Evolutionary conservation across 371 early-diverging fungal species (phyloP), one percentile per base, ranked within the genome.

Genomic region (Haplosporangium sp.): DNA sequence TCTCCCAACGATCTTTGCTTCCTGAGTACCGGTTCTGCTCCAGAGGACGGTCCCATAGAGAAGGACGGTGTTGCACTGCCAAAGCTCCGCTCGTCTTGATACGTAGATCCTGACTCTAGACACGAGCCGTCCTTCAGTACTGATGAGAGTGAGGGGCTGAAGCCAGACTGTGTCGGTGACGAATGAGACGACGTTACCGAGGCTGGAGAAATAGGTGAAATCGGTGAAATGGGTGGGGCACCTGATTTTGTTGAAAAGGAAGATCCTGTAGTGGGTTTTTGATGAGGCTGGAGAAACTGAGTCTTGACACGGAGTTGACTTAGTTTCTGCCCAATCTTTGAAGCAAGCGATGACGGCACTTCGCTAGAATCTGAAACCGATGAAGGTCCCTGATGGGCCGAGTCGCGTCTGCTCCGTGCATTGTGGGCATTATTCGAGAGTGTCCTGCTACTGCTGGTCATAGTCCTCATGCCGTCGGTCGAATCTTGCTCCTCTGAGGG

Each of bases 271-370:
- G 50, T 5, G 29, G 29, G 16, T 1, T 37, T 47, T 37, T 37
- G 12, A 53, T 20, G 42, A 7, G 62, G 65, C 5, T 54, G 57
- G 23, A 38, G 58, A 12, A 42, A 55, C 1, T 57, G 63, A 5
- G 67, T 70, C 47, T 67, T 76, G 67, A 76, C 76, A 5, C 67
- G 67, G 13, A 76, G 56, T 16, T 76, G 59, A 0, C 55, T 46
- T 37, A 70, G 23, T 42, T 67, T 76, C 14, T 37, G 43, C 12
- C 69, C 69, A n/a, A 74, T 51, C 53, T 74, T 74, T 21, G 65
- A 57, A 3, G 66, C 67, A 6, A 72, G 40, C 12, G 66, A 51
- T 16, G 51, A 8, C 16, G 47, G 18, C 29, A 1, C 8, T 2
- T 36, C 55, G 37, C 45, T 6, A 11, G n/a, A 23, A 14, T 21